Conservation (phyloP, 163 green algal genomes). For the Chloroidium sp. region DNA sequence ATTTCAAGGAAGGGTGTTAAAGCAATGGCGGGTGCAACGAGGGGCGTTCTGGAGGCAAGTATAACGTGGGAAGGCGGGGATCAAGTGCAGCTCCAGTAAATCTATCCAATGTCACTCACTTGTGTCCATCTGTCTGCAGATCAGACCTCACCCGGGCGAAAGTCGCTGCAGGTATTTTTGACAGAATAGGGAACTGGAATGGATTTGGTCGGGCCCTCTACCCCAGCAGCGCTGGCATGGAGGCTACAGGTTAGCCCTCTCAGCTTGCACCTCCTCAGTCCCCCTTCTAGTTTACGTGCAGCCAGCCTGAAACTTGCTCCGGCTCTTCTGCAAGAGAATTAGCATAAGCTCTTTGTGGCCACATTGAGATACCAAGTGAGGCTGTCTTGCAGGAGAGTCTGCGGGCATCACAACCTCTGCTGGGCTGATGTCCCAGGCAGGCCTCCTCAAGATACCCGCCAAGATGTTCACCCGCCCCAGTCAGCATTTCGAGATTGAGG, state of each 20-base stretch:
- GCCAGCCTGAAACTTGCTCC: too few relatives aligned
- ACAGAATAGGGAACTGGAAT: conserved; percentile 24
- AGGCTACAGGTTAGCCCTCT: not conserved
- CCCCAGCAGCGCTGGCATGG: not conserved
- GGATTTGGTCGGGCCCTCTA: conserved; percentile 15
- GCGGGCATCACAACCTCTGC: conserved; percentile 1
- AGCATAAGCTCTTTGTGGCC: too few relatives aligned
- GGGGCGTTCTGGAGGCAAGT: too few relatives aligned
- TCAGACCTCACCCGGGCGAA: conserved; percentile 6
- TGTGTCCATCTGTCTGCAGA: too few relatives aligned
- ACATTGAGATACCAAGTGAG: too few relatives aligned
- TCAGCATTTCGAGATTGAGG: conserved; percentile 5
- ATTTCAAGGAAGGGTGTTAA: too few relatives aligned
- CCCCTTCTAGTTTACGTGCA: too few relatives aligned
- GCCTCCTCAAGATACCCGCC: conserved; percentile 1
- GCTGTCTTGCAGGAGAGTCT: not conserved
- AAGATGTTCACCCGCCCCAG: conserved; percentile 4
- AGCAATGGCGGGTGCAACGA: too few relatives aligned
- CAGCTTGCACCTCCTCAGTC: not conserved
- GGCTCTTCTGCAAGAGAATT: too few relatives aligned
- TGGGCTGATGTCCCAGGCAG: conserved; percentile 5
- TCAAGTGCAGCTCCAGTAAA: too few relatives aligned
- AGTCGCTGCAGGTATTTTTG: conserved; percentile 29
- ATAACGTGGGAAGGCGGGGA: too few relatives aligned
- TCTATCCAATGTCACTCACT: too few relatives aligned